Base-by-base conservation (phyloP, 225 moss, liverwort and hornwort genomes). In the Straminergon stramineum region DNA sequence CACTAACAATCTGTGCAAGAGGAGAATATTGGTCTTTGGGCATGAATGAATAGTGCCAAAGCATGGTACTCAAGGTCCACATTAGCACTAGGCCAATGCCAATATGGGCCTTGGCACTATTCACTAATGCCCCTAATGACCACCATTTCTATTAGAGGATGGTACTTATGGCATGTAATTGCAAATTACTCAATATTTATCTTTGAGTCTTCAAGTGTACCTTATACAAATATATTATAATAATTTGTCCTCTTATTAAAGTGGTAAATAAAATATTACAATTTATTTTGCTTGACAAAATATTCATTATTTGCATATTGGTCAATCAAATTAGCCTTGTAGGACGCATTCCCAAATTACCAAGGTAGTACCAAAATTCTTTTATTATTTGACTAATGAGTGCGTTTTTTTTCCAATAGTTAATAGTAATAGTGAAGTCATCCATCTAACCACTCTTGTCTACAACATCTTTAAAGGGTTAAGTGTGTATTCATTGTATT, bases 311-410 rank as follows among this genome's bases (percentile, higher is more conserved):
- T 3, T 82, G 22, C 13, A 10, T 45, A 64, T 56, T 17, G 3
- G 8, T 56, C 7, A 80, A 58, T 39, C 2, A n/a, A 0, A 57
- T n/a, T 5, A 28, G 28, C 2, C 10, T 45, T 30, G 30, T 30
- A 30, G 2, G 27, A 16, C 0, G 1, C 1, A 11, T 3, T 10
- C 0, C 43, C 1, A 16, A 1, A 26, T 27, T 1, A 69, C 10
- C 4, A 43, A 43, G 15, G 9, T 73, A 43, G 10, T 3, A 27
- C 5, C 5, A 73, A 26, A 41, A 28, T 73, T 43, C 2, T 73
- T 28, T 43, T 73, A 27, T 5, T 15, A 43, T 73, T 73, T 0
- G 6, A 73, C 27, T 7, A 73, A 16, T 43, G 28, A 16, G 10
- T 26, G 43, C 10, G 28, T 71, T 28, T 2, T 63, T 26, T 13